A percentile compares a stretch with the other conserved stretches of the same genome.
Conservation (phyloP, 495 filamentous ascomycete species). For the Saxispiralis lemnorum region DNA sequence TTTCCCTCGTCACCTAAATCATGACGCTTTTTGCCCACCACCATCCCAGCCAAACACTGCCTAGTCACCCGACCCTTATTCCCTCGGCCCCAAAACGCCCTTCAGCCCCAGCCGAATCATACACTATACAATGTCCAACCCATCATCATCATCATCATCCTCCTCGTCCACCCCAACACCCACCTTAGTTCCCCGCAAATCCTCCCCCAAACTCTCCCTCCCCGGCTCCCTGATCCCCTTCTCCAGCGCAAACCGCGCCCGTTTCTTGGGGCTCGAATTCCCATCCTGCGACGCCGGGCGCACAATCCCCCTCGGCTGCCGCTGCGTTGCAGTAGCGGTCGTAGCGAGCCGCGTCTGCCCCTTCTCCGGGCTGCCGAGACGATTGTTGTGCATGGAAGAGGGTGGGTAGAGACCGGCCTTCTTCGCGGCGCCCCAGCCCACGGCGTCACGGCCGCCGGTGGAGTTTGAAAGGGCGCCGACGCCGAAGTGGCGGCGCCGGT, state of each 20-base stretch:
- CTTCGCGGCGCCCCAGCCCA: slow-evolving; percentile 27
- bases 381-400: slow-evolving; percentile 6
- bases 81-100: no score
- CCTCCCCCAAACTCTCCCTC: slow-evolving; percentile 21
- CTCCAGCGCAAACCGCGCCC: slow-evolving; percentile 24
- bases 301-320: neutral
- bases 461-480: slow-evolving; percentile 19
- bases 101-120: no score
- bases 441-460: slow-evolving; percentile 18
- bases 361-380: slow-evolving; percentile 8
- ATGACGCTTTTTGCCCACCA: no score
- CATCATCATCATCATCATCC: slow-evolving; percentile 28
- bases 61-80: slow-evolving; percentile 16
- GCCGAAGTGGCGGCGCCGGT: slow-evolving; percentile 21
- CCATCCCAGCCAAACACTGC: slow-evolving; percentile 38
- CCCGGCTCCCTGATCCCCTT: slow-evolving; percentile 28
- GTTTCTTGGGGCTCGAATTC: slow-evolving; percentile 22
- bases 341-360: slow-evolving; percentile 13
- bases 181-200: neutral
- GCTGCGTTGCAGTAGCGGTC: neutral
- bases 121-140: slow-evolving; percentile 24
- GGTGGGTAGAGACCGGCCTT: slow-evolving; percentile 17
- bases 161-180: slow-evolving; percentile 17
- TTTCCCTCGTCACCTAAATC: no score
- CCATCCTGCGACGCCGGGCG: slow-evolving; percentile 4